Conservation (phyloP, 1,284 basidiomycete species). For the Ganoderma lingzhi region DNA sequence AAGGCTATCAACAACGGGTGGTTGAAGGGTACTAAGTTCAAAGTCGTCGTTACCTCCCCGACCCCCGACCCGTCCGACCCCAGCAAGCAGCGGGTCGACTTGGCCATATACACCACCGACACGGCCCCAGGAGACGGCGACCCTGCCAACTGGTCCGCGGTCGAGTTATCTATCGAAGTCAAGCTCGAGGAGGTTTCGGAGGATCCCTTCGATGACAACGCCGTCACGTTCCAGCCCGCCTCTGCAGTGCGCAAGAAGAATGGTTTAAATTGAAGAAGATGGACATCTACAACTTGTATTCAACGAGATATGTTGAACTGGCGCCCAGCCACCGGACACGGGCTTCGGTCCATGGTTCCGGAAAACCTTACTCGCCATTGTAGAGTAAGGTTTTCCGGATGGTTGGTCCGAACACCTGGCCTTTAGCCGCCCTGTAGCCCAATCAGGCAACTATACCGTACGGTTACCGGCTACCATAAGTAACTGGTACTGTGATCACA, state of each 20-base stretch:
- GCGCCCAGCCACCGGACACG: too few relatives aligned
- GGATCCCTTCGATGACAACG: conserved; percentile 20
- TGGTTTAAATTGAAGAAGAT: conserved; percentile 11
- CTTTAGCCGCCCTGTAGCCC: too few relatives aligned
- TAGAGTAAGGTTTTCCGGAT: too few relatives aligned
- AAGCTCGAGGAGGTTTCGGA: conserved; percentile 7
- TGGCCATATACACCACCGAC: background rate
- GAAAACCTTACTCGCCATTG: too few relatives aligned
- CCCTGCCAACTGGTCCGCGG: conserved; percentile 12
- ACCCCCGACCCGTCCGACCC: background rate
- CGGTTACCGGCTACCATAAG: too few relatives aligned
- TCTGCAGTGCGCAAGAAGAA: background rate
- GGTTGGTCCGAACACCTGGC: too few relatives aligned
- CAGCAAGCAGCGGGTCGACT: background rate
- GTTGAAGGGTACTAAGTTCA: background rate
- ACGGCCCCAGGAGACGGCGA: background rate
- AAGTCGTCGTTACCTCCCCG: background rate
- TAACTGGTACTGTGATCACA: too few relatives aligned
- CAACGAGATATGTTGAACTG: background rate
- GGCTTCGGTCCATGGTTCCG: too few relatives aligned
- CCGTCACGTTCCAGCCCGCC: background rate
- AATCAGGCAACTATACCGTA: too few relatives aligned
- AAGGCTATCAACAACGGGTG: background rate
- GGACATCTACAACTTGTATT: conserved; percentile 18
- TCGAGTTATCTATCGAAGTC: conserved; percentile 20